Evolutionary conservation across 2,329 filamentous ascomycete species (phyloP), one percentile per base, ranked within the genome.

Genomic region (Claviceps africana): DNA sequence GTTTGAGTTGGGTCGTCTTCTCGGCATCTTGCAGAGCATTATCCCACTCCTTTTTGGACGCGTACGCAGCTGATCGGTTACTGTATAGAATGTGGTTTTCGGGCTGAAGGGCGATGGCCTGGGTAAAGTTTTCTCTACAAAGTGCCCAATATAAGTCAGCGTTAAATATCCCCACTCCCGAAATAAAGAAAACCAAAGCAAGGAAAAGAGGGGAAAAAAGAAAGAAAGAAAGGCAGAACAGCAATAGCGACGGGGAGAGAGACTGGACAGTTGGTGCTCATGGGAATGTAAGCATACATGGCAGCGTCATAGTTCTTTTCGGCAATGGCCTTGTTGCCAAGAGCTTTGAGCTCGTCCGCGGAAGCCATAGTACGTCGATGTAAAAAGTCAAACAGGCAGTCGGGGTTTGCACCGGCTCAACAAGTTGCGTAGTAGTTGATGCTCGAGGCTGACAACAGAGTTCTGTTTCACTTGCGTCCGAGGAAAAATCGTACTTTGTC

Each of bases 251-350:
- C 25, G 10, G 10, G 31, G 8, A 17, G 30, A 17, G 3, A 21
- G 6, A 28, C 31, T 33, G 19, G n/a, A 37, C 17, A 15, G 17
- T 37, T 7, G n/a, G 39, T 33, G 35, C n/a, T 13, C 33, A 35
- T 30, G 7, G 21, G 1, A 10, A 33, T 11, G 25, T 19, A 10
- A 52, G 82, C 88, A 72, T 79, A 97, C 91, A 95, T 82, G 65
- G 93, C 93, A 69, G 91, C 88, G 64, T 89, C 79, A 69, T 95
- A 98, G 72, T 97, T 89, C 79, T 97, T 97, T 57, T 88, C 89
- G 59, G 88, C 85, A 71, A 98, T 98, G 71, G 94, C 90, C 77
- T 95, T 95, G 78, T 98, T 98, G 76, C 91, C 93, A 68, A 93
- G 85, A 64, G 90, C 88, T 78, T 98, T 98, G 64, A 98, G 82